These are phyloP conservation scores for Amphibolis antarctica DNA, from an alignment of 106 monocot species.

Conservation along the genomic window DNA sequence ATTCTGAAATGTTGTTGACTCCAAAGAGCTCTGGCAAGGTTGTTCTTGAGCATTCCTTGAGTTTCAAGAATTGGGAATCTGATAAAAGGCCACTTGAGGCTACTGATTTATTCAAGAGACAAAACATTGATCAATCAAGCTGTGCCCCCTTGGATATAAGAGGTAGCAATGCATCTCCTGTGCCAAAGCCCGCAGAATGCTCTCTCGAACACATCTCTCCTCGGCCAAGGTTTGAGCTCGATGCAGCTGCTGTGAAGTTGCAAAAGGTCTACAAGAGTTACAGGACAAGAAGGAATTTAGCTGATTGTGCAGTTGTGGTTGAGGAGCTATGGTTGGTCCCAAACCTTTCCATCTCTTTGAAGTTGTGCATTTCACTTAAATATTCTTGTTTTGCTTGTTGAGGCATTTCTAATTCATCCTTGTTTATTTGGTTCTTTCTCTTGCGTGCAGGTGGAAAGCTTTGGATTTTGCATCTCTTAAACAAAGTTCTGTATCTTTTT, in stretches of 20 bases:
- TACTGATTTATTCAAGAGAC: not conserved
- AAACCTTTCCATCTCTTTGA: not conserved
- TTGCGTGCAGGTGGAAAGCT: constrained; percentile 19
- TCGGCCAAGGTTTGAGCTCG: constrained; percentile 35
- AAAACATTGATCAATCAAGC: not conserved
- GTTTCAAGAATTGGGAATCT: constrained; percentile 15
- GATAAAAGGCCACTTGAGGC: not conserved
- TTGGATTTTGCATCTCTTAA: constrained; percentile 21
- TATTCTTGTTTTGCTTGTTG: not conserved
- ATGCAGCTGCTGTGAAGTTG: constrained; percentile 53
- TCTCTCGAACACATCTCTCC: constrained; percentile 12
- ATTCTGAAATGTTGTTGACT: constrained; percentile 1
- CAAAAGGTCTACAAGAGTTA: constrained; percentile 85
- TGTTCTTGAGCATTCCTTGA: constrained; percentile 5
- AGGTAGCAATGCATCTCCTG: not conserved
- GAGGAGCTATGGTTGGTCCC: constrained; percentile 54
- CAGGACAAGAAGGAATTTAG: constrained; percentile 53
- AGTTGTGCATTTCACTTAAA: not conserved
- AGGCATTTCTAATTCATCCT: not conserved
- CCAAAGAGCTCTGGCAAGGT: not conserved
- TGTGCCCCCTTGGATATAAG: not conserved
- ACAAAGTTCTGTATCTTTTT: constrained; percentile 17
- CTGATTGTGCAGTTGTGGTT: constrained; percentile 69
- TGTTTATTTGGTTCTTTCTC: not conserved
- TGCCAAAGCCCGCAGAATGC: not conserved